Evolutionary conservation across 2,329 filamentous ascomycete genomes (phyloP).

Genomic region (Phialemoniopsis sp.): DNA sequence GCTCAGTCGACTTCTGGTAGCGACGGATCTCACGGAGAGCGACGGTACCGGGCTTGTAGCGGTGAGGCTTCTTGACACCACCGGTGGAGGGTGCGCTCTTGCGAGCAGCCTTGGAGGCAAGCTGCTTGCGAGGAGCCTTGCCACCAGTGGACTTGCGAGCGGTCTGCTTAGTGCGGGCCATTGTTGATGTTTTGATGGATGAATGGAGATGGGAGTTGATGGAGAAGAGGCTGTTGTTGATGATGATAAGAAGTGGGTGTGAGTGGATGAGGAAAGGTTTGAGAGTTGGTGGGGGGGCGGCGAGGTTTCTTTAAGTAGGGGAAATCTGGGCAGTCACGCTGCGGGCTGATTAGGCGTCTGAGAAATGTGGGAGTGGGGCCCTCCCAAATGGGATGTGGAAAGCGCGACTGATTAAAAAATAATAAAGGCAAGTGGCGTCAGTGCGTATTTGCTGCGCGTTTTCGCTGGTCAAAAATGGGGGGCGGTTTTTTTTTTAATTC

Average conservation of each 20-base stretch:
- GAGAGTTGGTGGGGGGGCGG: constrained; percentile 37
- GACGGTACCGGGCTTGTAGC: constrained; percentile 88
- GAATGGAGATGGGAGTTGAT: constrained; percentile 17
- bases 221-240: constrained; percentile 16
- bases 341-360: constrained; percentile 28
- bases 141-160: constrained; percentile 75
- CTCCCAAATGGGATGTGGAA: too few relatives aligned
- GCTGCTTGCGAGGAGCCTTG: constrained; percentile 88
- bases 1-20: constrained; percentile 96
- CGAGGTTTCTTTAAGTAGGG: constrained; percentile 30
- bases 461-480: too few relatives aligned
- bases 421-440: constrained; percentile 5
- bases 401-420: too few relatives aligned
- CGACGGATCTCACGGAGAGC: constrained; percentile 97
- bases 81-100: constrained; percentile 97
- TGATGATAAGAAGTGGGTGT: constrained; percentile 15
- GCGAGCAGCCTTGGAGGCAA: constrained; percentile 97
- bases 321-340: constrained; percentile 16
- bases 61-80: constrained; percentile 94
- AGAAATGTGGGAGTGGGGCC: constrained; percentile 11
- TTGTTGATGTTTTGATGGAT: constrained; percentile 33
- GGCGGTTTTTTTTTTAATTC: background rate
- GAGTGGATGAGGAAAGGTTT: constrained; percentile 27
- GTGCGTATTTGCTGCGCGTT: too few relatives aligned
- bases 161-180: constrained; percentile 65